phyloP scores from a whole-genome alignment of 164 flowering plant species.

The Chimonanthus praecox region DNA sequence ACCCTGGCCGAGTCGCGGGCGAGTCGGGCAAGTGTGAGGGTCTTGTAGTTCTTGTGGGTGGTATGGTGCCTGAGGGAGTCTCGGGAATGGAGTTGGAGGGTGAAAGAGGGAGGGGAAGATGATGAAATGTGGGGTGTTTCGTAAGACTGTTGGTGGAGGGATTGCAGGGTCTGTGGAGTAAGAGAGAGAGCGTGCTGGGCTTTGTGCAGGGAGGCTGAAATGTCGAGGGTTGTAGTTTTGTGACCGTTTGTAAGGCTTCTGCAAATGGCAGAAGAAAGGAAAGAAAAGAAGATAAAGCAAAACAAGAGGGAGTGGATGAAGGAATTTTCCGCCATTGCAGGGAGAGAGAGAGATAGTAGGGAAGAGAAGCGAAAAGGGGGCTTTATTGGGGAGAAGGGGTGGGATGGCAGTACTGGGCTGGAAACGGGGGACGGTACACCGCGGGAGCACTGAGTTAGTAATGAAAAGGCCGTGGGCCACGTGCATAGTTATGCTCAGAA shows the following conservation, averaged over 20 bases:
- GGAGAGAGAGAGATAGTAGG: background rate
- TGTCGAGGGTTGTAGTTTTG: slow-evolving; percentile 40
- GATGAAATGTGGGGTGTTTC: slow-evolving; percentile 3
- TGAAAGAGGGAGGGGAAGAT: slow-evolving; percentile 17
- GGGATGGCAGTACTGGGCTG: background rate
- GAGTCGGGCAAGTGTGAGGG: slow-evolving; percentile 45
- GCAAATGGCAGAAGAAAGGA: background rate
- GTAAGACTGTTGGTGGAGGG: slow-evolving; percentile 8
- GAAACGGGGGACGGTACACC: background rate
- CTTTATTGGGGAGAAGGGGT: background rate
- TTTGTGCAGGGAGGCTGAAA: slow-evolving; percentile 36
- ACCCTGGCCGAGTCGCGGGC: slow-evolving; percentile 68
- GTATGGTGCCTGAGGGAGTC: slow-evolving; percentile 16
- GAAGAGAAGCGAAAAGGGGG: background rate
- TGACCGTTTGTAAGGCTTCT: slow-evolving; percentile 7
- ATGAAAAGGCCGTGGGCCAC: background rate
- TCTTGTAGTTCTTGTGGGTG: slow-evolving; percentile 44
- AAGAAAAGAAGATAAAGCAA: background rate
- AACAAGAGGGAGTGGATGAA: background rate
- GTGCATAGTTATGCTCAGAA: background rate
- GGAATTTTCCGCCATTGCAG: slow-evolving; percentile 10
- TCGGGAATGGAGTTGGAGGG: slow-evolving; percentile 30
- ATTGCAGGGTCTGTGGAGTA: slow-evolving; percentile 1
- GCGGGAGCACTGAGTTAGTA: background rate
- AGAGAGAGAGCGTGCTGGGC: slow-evolving; percentile 29